Evolutionary conservation across 83 land plant genomes (phyloP).

Genomic region (Thuja plicata): DNA sequence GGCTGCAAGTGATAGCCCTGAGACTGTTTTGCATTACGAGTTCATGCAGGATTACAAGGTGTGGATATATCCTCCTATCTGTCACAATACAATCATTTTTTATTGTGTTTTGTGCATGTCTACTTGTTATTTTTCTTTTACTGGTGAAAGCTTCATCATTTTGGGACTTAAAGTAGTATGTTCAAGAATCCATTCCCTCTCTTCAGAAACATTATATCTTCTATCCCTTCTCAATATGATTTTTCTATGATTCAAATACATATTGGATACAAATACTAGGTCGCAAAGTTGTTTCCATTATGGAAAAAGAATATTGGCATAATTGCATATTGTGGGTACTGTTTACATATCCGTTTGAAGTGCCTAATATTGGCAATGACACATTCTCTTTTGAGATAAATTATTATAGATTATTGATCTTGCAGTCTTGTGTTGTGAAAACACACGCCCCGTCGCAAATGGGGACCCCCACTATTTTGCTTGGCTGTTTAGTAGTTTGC

Average conservation of each 20-base stretch:
- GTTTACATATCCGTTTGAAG: background rate
- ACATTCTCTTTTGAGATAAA: background rate
- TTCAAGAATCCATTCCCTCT: background rate
- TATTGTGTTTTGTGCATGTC: background rate
- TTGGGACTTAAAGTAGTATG: background rate
- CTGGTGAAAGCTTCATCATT: background rate
- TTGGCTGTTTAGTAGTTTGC: no score
- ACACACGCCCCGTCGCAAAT: no score
- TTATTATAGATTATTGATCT: no score
- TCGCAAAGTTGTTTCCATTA: background rate
- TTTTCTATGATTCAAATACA: background rate
- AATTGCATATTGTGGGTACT: background rate
- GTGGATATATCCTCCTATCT: background rate
- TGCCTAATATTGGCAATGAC: background rate
- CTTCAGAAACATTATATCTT: background rate
- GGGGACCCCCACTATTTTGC: no score
- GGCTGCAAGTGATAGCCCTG: conserved; percentile 94
- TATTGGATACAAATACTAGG: background rate
- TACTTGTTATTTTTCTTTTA: background rate
- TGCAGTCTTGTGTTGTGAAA: no score
- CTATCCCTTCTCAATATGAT: background rate
- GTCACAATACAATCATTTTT: background rate
- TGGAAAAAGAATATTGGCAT: background rate
- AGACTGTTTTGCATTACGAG: conserved; percentile 97
- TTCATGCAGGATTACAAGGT: conserved; percentile 99